Percentiles rank a stretch among this genome's conserved stretches.
phyloP scores from a whole-genome alignment of 148 eudicot species.

The Camellia lanceoleosa region DNA sequence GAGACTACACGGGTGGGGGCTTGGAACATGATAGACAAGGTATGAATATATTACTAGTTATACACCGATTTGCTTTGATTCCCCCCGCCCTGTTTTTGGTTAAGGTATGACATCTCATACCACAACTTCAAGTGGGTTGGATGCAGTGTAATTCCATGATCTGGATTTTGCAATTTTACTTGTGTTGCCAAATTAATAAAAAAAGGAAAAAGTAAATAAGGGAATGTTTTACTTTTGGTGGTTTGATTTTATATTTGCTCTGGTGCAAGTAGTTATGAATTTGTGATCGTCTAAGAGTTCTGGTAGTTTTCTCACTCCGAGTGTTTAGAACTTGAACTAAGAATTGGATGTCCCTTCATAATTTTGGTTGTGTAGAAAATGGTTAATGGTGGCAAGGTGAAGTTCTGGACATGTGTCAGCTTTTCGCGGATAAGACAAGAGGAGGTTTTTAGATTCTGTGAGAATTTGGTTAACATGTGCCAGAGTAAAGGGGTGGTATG shows the following conservation, averaged over 20 bases:
- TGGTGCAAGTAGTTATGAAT: background rate
- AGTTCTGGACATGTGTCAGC: constrained; percentile 58
- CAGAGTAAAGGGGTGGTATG: constrained; percentile 73
- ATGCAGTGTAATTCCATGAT: no score
- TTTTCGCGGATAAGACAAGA: constrained; percentile 36
- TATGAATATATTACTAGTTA: constrained; percentile 9
- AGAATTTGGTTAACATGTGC: constrained; percentile 59
- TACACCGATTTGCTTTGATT: background rate
- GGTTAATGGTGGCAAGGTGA: constrained; percentile 59
- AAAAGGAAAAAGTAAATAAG: no score
- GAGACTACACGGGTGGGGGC: constrained; percentile 60
- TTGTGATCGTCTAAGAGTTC: background rate
- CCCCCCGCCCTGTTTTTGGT: no score
- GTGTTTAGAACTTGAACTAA: no score
- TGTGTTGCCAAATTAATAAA: no score
- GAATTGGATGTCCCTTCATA: no score
- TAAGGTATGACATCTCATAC: no score
- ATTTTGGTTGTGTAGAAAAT: constrained; percentile 49
- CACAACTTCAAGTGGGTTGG: no score
- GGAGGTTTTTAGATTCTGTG: constrained; percentile 34
- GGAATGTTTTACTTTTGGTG: no score
- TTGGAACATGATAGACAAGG: constrained; percentile 96
- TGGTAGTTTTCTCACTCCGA: no score
- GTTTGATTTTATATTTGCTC: no score
- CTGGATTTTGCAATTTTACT: no score